Base-by-base conservation (phyloP, 2,329 filamentous ascomycete genomes). In the Pseudocercospora pini-densiflorae region DNA sequence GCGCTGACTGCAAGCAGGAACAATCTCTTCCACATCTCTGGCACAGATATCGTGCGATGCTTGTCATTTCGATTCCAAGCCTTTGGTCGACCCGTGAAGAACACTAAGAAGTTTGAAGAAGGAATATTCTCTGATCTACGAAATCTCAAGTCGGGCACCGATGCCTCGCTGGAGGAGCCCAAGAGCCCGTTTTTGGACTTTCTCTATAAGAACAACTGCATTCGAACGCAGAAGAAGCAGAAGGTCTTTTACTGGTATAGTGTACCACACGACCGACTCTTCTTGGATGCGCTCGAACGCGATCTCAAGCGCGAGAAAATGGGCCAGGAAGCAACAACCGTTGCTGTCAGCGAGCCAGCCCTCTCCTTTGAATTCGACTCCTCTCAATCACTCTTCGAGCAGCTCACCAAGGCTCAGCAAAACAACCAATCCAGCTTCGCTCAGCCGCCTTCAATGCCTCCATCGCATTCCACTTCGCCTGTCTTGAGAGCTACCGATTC, bases 231-330 rank as follows among this genome's bases (percentile, higher is more conserved):
- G 82, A 99, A 99, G 89, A 99, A 99, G 87, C 95, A 99, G 79
- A 99, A 99, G 86, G 95, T 99, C 72, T 99, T 99, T 78, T 99
- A 98, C 84, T 99, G 95, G 95, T 99, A 98, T 83, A 97, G 94
- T 83, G 95, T 99, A 57, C 95, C 95, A 1, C 95, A 99, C 80
- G 95, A 99, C 81, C 89, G 95, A 62, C 89, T 99, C 60, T 99
- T 99, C 83, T 90, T 99, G 73, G 95, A 99, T 83, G 95, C 95
- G 45, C 85, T 99, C 74, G 95, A 99, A 86, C 91, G 95, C 71
- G 95, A 99, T 78, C 83, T 99, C 78, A 99, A 99, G 89, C 89
- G 95, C 77, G 95, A 99, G 84, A 99, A 99, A 88, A 98, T 98
- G 94, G 91, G 92, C 72, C 95, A 99, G 82, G 95, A 99, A 82